phyloP scores from a whole-genome alignment of 2,329 filamentous ascomycete species.

The Trichophyton rubrum region DNA sequence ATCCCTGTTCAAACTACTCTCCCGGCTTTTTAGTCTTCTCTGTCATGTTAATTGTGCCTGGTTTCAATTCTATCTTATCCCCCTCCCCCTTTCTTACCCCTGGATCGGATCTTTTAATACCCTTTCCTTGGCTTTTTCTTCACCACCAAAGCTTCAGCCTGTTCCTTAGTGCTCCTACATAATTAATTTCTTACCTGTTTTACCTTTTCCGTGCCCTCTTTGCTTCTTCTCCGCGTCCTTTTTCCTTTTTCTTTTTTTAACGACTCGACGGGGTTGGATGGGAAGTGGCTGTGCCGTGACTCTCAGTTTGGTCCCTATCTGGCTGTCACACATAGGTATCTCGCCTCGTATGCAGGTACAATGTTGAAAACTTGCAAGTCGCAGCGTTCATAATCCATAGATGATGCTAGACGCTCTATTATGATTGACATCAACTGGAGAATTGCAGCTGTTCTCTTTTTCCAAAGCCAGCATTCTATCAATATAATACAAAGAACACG shows the following conservation, averaged over 20 bases:
- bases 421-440: too few relatives aligned
- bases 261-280: not conserved
- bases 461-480: not conserved
- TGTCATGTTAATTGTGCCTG: not conserved
- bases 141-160: not conserved
- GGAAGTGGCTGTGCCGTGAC: not conserved
- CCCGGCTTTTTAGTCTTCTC: not conserved
- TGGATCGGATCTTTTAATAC: not conserved
- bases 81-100: not conserved
- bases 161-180: not conserved
- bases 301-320: too few relatives aligned
- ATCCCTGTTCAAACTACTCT: not conserved
- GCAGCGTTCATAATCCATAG: too few relatives aligned
- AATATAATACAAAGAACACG: conserved; percentile 1
- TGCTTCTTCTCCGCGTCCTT: not conserved
- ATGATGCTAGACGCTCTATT: too few relatives aligned
- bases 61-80: not conserved
- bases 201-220: not conserved
- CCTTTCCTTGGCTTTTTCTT: not conserved
- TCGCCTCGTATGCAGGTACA: too few relatives aligned
- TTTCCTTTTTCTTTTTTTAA: not conserved
- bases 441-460: too few relatives aligned
- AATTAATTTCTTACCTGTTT: not conserved
- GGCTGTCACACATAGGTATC: too few relatives aligned
- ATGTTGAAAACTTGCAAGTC: too few relatives aligned